Evolutionary conservation across 2,329 filamentous ascomycete species (phyloP).

Genomic region (Lasiodiplodia gonubiensis): DNA sequence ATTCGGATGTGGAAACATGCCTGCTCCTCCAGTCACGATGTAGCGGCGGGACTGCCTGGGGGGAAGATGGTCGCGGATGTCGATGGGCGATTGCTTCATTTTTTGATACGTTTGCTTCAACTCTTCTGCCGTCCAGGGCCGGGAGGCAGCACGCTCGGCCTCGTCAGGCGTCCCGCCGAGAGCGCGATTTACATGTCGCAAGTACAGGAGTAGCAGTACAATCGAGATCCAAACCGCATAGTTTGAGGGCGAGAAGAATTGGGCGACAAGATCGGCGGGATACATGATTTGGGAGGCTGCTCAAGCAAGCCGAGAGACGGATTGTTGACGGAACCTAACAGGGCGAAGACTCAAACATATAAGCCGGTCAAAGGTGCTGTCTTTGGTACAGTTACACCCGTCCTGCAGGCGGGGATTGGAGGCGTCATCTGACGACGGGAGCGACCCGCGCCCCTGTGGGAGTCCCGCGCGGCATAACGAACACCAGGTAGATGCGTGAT

Average conservation of each 20-base stretch:
- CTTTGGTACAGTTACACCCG: slow-evolving; percentile 5
- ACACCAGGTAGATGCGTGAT: background rate
- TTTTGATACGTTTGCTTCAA: slow-evolving; percentile 42
- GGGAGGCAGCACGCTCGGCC: slow-evolving; percentile 23
- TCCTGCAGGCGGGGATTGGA: background rate
- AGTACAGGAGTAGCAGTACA: slow-evolving; percentile 28
- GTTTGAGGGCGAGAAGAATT: background rate
- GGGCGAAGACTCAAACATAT: background rate
- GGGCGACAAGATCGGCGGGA: background rate
- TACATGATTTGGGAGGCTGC: background rate
- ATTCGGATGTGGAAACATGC: slow-evolving; percentile 28
- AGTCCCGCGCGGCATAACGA: too few relatives aligned
- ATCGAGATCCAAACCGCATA: background rate
- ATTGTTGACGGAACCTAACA: background rate
- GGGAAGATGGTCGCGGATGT: slow-evolving; percentile 44
- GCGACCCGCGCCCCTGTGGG: background rate
- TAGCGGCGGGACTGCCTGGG: slow-evolving; percentile 47
- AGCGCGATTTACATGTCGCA: slow-evolving; percentile 31
- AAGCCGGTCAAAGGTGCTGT: background rate
- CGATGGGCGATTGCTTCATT: slow-evolving; percentile 37
- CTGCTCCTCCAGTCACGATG: slow-evolving; percentile 48
- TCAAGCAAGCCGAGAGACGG: background rate
- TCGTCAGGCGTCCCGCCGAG: slow-evolving; percentile 30
- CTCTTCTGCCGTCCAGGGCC: slow-evolving; percentile 40
- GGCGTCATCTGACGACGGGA: slow-evolving; percentile 12